Base-by-base conservation (phyloP, 306 rosid species). In the Citrullus mucosospermus region DNA sequence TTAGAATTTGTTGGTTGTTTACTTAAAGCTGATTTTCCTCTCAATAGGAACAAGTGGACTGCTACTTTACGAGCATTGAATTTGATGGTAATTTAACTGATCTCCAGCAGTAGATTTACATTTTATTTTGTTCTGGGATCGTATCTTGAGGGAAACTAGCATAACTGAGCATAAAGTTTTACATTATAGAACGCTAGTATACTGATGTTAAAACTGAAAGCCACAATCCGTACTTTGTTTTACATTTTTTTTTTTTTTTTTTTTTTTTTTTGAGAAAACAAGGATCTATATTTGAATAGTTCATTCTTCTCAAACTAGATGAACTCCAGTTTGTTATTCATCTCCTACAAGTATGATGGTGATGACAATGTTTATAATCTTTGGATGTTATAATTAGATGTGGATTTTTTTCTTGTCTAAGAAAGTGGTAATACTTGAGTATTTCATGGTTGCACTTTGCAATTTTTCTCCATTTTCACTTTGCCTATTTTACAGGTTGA, bases 1-100 rank as follows among this genome's bases (percentile, higher is more conserved):
- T 80, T 84, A 74, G 84, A 85, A 67, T 95, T 95, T 83, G 90
- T 85, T 58, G 85, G 87, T 80, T 85, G 83, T 80, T 57, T 95
- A 75, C 80, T 86, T 65, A 80, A 95, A 81, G 85, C 79, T 76
- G 82, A 39, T 34, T 81, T 91, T 79, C 84, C 89, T 56, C 56
- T 14, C 77, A 78, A 84, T 80, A 85, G 85, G 78, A 84, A 85
- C 77, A 85, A 78, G 83, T 85, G 91, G 96, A 80, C 81, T 63
- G 78, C 85, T 83, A 81, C 83, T 71, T 79, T 92, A 58, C 93
- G 75, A 74, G 68, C 84, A 80, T 80, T 95, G 87, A 92, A 88
- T 82, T 78, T 66, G 78, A 86, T 86, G 98, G 98, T 94, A 93
- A 86, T 70, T 79, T 28, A 75, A 80, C 81, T 58, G 38, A 75